phyloP scores from a whole-genome alignment of 2,329 filamentous ascomycete species.

The Ceratocystis huliohia region DNA sequence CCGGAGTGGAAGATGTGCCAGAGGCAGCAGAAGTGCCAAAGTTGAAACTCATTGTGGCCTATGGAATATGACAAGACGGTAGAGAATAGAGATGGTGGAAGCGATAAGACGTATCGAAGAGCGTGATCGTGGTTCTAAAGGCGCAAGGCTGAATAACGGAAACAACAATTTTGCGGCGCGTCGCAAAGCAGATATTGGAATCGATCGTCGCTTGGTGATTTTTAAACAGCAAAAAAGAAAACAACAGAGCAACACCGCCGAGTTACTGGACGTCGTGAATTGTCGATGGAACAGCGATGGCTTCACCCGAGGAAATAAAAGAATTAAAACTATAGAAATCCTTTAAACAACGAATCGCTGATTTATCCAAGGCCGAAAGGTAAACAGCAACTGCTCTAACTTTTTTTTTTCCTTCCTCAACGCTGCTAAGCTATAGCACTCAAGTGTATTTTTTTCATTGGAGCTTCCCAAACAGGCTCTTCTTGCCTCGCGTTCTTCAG shows the following conservation, averaged over 20 bases:
- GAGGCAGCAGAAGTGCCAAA: slow-evolving; percentile 30
- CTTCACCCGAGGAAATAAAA: background rate
- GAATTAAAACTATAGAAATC: background rate
- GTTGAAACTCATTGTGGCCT: slow-evolving; percentile 30
- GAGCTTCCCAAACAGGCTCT: slow-evolving; percentile 1
- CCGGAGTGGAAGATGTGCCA: slow-evolving; percentile 15
- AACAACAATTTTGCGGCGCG: slow-evolving; percentile 1
- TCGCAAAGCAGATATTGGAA: background rate
- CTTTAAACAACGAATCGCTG: background rate
- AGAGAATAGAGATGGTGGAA: background rate
- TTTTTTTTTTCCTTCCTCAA: background rate
- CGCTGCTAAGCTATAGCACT: background rate
- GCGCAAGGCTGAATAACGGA: slow-evolving; percentile 14
- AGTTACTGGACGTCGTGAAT: background rate
- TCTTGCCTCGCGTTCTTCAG: slow-evolving; percentile 13
- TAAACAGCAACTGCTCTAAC: slow-evolving; percentile 3
- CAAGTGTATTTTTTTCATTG: background rate
- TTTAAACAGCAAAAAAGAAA: background rate
- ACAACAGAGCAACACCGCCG: background rate
- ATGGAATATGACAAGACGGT: background rate
- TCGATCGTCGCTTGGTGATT: background rate
- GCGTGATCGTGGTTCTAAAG: slow-evolving; percentile 2
- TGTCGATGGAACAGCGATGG: background rate
- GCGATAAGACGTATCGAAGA: background rate
- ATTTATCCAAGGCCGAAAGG: background rate